A percentile compares a stretch with the other conserved stretches of the same genome.
These are phyloP conservation scores for Solanum commersonii DNA, from an alignment of 257 asterid species.

Conservation along the genomic window DNA sequence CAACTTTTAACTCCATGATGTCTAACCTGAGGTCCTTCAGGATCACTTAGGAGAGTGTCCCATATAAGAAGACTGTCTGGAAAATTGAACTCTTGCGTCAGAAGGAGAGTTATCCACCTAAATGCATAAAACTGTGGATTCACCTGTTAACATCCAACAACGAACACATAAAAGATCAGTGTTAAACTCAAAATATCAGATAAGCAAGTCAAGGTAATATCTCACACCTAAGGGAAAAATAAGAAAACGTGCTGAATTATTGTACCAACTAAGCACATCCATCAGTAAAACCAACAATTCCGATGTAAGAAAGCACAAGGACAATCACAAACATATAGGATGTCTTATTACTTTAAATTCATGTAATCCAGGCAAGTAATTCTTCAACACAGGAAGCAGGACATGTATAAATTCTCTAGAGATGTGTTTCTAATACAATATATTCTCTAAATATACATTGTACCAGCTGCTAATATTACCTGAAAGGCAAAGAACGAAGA, in stretches of 20 bases:
- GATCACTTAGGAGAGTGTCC: constrained; percentile 94
- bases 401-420: background rate
- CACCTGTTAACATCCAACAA: constrained; percentile 48
- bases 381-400: background rate
- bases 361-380: background rate
- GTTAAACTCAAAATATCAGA: background rate
- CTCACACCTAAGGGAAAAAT: background rate
- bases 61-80: constrained; percentile 71
- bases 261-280: background rate
- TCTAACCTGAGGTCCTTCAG: constrained; percentile 95
- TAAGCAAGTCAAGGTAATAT: background rate
- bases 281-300: background rate
- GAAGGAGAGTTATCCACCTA: constrained; percentile 95
- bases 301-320: background rate
- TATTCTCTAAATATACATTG: background rate
- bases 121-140: constrained; percentile 98
- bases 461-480: background rate
- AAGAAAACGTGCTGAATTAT: background rate
- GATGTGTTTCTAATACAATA: background rate
- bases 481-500: background rate
- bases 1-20: background rate
- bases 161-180: background rate
- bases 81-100: constrained; percentile 89
- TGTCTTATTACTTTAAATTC: background rate
- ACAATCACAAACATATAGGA: background rate